A percentile compares a stretch with the other conserved stretches of the same genome.
phyloP scores from a whole-genome alignment of 345 rosid genomes.

The Ceriops decandra region DNA sequence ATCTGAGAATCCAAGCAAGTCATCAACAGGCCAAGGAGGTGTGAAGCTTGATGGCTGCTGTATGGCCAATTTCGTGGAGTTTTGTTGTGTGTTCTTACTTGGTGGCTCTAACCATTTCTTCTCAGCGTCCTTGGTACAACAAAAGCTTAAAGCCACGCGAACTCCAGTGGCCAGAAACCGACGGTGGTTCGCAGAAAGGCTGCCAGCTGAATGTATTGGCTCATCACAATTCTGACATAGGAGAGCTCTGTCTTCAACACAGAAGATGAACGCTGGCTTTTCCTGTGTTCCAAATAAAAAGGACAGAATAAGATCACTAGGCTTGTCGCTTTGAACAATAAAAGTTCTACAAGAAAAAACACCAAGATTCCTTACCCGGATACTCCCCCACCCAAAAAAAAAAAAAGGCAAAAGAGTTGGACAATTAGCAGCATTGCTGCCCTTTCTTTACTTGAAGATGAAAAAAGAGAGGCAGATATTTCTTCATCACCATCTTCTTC shows the following conservation, averaged over 20 bases:
- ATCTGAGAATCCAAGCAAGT: conserved; percentile 68
- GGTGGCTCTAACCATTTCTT: conserved; percentile 63
- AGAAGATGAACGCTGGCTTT: conserved; percentile 91
- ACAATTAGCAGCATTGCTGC: neutral
- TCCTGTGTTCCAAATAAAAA: conserved; percentile 44
- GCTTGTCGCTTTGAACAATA: neutral
- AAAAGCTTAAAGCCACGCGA: conserved; percentile 66
- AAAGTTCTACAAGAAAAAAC: no score
- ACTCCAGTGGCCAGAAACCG: conserved; percentile 91
- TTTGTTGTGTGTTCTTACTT: conserved; percentile 38
- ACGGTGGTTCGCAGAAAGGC: conserved; percentile 86
- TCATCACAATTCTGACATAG: conserved; percentile 86
- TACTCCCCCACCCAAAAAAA: no score
- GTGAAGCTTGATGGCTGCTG: conserved; percentile 42
- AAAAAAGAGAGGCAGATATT: no score
- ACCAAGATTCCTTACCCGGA: no score
- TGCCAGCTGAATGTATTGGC: conserved; percentile 66
- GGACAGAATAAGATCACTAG: neutral
- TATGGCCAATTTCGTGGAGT: conserved; percentile 35
- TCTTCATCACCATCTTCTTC: no score
- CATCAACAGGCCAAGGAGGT: conserved; percentile 74
- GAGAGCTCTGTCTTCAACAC: conserved; percentile 95
- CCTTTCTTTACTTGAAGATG: no score
- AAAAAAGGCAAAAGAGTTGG: neutral
- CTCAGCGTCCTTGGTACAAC: conserved; percentile 43